Conservation (phyloP, 768 basidiomycete genomes). For the Lentinula guzmanii region DNA sequence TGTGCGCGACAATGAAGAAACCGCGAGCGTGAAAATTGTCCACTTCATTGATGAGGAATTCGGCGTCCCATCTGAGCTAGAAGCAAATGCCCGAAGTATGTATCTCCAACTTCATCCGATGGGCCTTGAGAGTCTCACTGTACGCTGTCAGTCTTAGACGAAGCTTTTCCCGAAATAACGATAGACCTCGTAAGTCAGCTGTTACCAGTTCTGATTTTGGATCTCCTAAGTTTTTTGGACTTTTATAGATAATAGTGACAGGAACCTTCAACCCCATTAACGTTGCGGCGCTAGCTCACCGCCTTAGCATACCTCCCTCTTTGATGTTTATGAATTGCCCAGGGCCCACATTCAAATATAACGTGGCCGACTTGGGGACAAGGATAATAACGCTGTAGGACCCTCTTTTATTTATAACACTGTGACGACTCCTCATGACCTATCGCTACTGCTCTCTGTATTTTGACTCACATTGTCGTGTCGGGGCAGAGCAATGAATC, state of each 20-base stretch:
- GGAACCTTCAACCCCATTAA: constrained; percentile 37
- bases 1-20: constrained; percentile 63
- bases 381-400: constrained; percentile 30
- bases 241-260: constrained; percentile 39
- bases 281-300: constrained; percentile 44
- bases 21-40: constrained; percentile 60
- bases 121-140: not conserved
- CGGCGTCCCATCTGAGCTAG: constrained; percentile 62
- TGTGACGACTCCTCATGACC: too few species aligned
- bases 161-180: constrained; percentile 61
- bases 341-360: constrained; percentile 33
- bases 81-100: constrained; percentile 42
- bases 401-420: too few species aligned
- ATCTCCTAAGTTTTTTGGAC: not conserved
- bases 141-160: constrained; percentile 39
- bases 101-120: not conserved
- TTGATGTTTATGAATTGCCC: constrained; percentile 64
- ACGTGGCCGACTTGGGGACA: constrained; percentile 45
- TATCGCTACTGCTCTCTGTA: too few species aligned
- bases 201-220: not conserved
- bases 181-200: constrained; percentile 47
- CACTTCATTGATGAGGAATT: constrained; percentile 53
- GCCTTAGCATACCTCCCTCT: constrained; percentile 42
- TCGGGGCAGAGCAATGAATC: not conserved
- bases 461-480: too few species aligned